phyloP scores from a whole-genome alignment of 2,329 filamentous ascomycete species.

The Fusarium armeniacum region DNA sequence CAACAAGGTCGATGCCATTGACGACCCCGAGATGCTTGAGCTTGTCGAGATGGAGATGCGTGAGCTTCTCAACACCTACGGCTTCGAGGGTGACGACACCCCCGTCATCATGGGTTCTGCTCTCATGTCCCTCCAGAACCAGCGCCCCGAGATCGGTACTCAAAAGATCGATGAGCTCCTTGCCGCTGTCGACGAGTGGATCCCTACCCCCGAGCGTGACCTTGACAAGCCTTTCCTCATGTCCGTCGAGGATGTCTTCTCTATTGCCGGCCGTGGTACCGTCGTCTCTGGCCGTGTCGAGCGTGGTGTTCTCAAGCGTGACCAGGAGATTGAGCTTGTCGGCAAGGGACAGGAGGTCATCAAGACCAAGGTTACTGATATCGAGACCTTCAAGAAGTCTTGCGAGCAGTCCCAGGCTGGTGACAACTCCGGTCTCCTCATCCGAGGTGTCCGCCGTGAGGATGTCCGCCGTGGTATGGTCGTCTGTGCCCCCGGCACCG shows the following conservation, averaged over 20 bases:
- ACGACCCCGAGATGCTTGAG: constrained; percentile 99
- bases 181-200: constrained; percentile 92
- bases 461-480: constrained; percentile 97
- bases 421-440: constrained; percentile 97
- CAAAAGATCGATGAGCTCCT: constrained; percentile 93
- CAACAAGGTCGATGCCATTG: constrained; percentile 98
- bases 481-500: constrained; percentile 82
- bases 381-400: constrained; percentile 99
- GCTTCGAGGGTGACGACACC: constrained; percentile 98
- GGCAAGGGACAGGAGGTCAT: constrained; percentile 85
- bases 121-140: constrained; percentile 90
- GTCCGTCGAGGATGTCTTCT: constrained; percentile 95
- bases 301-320: constrained; percentile 93
- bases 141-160: constrained; percentile 87
- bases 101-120: constrained; percentile 98
- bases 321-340: constrained; percentile 93
- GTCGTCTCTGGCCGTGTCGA: constrained; percentile 97
- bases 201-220: constrained; percentile 93
- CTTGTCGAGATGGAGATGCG: constrained; percentile 99
- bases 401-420: constrained; percentile 96
- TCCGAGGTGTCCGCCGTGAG: constrained; percentile 96
- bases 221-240: constrained; percentile 99
- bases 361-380: constrained; percentile 99
- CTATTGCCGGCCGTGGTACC: constrained; percentile 92
- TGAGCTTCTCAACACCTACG: constrained; percentile 91